phyloP scores from a whole-genome alignment of 2,329 filamentous ascomycete species.

The Blastomyces percursus region DNA sequence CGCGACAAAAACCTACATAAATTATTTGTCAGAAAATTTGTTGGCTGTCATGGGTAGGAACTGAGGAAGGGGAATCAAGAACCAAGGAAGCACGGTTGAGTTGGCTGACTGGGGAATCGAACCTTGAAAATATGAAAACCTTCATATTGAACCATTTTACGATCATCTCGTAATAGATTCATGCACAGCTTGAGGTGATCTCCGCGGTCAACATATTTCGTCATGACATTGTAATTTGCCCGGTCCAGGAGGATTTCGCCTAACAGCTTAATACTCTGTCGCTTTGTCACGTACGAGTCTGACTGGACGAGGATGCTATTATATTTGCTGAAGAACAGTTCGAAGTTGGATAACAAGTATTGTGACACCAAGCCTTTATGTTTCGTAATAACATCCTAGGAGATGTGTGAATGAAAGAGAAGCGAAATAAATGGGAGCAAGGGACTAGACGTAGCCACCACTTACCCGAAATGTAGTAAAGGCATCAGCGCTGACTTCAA shows the following conservation, averaged over 20 bases:
- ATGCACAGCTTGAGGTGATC: constrained; percentile 98
- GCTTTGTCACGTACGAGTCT: constrained; percentile 93
- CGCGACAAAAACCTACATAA: constrained; percentile 71
- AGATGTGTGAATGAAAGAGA: background rate
- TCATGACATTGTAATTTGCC: constrained; percentile 98
- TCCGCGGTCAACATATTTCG: constrained; percentile 84
- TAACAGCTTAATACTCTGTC: constrained; percentile 93
- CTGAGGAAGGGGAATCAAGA: background rate
- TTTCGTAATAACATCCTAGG: constrained; percentile 78
- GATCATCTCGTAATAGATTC: constrained; percentile 89
- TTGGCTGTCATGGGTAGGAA: background rate
- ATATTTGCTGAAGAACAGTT: constrained; percentile 84
- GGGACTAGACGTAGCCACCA: background rate
- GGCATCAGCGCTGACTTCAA: constrained; percentile 93
- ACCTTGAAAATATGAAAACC: constrained; percentile 98
- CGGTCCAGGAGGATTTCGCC: constrained; percentile 90
- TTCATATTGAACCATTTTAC: constrained; percentile 99
- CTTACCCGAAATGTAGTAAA: constrained; percentile 92
- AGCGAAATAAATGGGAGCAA: background rate
- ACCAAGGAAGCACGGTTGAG: background rate
- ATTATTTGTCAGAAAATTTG: background rate
- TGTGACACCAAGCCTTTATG: constrained; percentile 85
- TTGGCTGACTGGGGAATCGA: constrained; percentile 10
- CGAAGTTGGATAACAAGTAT: constrained; percentile 82
- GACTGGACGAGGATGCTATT: constrained; percentile 81